Evolutionary conservation across 352 stramenopile genomes (phyloP), one percentile per base, ranked within the genome.

Genomic region (Phytophthora capsici): DNA sequence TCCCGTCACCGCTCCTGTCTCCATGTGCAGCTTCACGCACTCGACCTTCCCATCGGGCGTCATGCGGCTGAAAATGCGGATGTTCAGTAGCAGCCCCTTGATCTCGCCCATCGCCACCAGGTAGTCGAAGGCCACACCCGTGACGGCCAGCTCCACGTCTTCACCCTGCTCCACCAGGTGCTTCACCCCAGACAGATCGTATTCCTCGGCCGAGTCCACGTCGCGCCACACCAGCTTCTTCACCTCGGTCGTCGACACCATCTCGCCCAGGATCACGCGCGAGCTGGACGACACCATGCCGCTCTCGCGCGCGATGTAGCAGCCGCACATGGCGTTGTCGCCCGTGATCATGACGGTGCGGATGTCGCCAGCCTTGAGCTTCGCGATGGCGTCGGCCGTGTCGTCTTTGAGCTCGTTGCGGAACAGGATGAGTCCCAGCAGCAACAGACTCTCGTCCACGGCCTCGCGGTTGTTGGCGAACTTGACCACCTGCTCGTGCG

Each of bases 1-100:
- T 9, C 82, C 84, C n/a, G 82, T 91, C 14, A 95, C 82, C 6
- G 76, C 80, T 41, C 86, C 86, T 2, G 71, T 68, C n/a, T 62
- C 65, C 66, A 91, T 91, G 67, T 88, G 77, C n/a, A 85, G 74
- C 55, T 88, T 78, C 17, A 91, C 77, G 43, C 85, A 91, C n/a
- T 89, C 80, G 2, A 87, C 73, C 52, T 95, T 95, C 16, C 72
- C 83, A 14, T 67, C 64, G 3, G 86, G 86, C 0, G 85, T 92
- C 83, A 91, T 93, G 63, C 86, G 86, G 52, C 78, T 90, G 69
- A 90, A 92, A 43, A 95, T 91, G 30, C 85, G 82, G 25, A 91
- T 87, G 54, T 82, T 65, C 16, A 91, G 58, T 30, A 94, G 57
- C 25, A 94, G 54, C 9, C 72, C 66, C 28, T 82, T 32, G 38